phyloP scores from a whole-genome alignment of 1,284 basidiomycete species.

The Abortiporus biennis region DNA sequence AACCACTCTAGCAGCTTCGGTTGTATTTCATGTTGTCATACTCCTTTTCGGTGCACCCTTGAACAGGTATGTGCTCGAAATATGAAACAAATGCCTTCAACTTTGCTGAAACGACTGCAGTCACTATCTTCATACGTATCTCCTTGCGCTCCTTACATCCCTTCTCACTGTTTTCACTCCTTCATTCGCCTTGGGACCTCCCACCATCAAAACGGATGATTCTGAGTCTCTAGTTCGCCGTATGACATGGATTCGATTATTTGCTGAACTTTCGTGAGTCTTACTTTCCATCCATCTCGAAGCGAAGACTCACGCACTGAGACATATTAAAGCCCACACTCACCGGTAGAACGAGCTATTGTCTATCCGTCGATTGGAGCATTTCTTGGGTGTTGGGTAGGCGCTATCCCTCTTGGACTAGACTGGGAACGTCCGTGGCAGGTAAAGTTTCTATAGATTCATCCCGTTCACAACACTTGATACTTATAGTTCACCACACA shows the following conservation, averaged over 20 bases:
- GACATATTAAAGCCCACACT: constrained; percentile 42
- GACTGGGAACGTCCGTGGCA: constrained; percentile 98
- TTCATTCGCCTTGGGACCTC: constrained; percentile 65
- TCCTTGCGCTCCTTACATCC: constrained; percentile 65
- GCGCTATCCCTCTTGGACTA: constrained; percentile 77
- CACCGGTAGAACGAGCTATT: constrained; percentile 67
- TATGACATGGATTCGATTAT: constrained; percentile 69
- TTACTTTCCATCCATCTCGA: constrained; percentile 2
- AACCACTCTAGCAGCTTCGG: constrained; percentile 46
- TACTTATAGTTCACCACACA: constrained; percentile 2
- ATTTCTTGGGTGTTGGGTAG: constrained; percentile 71
- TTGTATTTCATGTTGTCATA: constrained; percentile 42
- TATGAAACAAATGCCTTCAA: not conserved
- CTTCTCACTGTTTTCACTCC: constrained; percentile 64
- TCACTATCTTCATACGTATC: constrained; percentile 51
- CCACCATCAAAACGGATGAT: constrained; percentile 35
- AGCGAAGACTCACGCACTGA: constrained; percentile 5
- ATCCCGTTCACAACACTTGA: constrained; percentile 2
- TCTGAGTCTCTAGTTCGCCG: constrained; percentile 35
- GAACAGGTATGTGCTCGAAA: constrained; percentile 36
- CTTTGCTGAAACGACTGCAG: constrained; percentile 23
- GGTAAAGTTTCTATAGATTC: constrained; percentile 41
- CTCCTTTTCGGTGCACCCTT: constrained; percentile 77
- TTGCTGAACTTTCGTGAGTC: constrained; percentile 74
- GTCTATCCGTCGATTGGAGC: constrained; percentile 79